phyloP scores from a whole-genome alignment of 2,329 filamentous ascomycete species.

The Trichoderma cornu-damae region DNA sequence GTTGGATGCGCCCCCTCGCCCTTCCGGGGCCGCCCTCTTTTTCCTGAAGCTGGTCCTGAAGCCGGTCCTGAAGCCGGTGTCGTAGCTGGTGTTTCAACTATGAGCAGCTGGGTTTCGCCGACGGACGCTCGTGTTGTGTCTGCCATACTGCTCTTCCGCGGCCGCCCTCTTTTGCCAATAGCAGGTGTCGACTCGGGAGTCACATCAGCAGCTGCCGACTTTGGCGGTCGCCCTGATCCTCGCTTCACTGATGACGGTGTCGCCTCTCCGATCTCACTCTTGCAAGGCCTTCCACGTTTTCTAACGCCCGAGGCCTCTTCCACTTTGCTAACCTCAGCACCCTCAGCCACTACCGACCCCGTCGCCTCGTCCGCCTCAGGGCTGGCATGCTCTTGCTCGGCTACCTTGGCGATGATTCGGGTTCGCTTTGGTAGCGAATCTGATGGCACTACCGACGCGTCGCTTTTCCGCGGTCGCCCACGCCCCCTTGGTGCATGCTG shows the following conservation, averaged over 20 bases:
- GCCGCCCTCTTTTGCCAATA: neutral
- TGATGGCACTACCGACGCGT: neutral
- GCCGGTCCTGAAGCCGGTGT: too few species aligned
- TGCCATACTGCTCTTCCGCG: neutral
- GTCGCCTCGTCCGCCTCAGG: neutral
- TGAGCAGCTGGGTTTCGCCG: neutral
- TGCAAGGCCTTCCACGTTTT: neutral
- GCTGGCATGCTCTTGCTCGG: neutral
- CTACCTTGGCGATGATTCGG: neutral
- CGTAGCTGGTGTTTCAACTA: neutral
- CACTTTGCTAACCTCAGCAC: neutral
- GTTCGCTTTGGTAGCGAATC: neutral
- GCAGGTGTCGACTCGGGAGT: neutral
- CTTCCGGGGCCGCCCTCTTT: neutral
- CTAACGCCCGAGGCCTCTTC: neutral
- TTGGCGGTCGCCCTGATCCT: conserved; percentile 1
- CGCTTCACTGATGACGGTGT: neutral
- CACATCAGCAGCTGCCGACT: neutral
- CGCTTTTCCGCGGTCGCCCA: neutral
- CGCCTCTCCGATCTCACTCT: neutral
- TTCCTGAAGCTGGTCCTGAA: neutral
- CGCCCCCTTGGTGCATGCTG: neutral
- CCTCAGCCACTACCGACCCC: neutral
- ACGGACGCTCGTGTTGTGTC: neutral
- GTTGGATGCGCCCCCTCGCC: neutral